These are phyloP conservation scores for Cercospora zeina DNA, from an alignment of 2,329 filamentous ascomycete species.

Conservation along the genomic window DNA sequence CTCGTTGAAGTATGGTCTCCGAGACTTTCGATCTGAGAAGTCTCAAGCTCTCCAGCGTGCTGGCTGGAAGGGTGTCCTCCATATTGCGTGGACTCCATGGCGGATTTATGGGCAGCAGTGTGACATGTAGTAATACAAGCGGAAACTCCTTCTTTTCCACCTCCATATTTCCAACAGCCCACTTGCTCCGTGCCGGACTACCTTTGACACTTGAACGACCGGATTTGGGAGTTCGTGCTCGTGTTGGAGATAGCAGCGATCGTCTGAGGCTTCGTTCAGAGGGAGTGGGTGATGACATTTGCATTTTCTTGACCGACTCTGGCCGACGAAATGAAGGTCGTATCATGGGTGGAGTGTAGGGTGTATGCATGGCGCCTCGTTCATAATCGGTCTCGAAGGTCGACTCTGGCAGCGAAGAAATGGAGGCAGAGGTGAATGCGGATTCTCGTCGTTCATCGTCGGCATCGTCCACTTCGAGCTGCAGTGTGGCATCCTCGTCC, in stretches of 20 bases:
- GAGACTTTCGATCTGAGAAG: constrained; percentile 68
- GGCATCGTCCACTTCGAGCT: constrained; percentile 9
- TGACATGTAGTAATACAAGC: constrained; percentile 75
- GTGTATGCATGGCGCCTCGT: constrained; percentile 31
- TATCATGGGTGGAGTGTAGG: constrained; percentile 59
- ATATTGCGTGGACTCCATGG: constrained; percentile 57
- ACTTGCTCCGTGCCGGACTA: constrained; percentile 51
- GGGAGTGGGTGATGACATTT: constrained; percentile 67
- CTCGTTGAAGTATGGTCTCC: constrained; percentile 72
- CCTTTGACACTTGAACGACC: constrained; percentile 44
- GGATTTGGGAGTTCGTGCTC: constrained; percentile 52
- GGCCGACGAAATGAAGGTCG: constrained; percentile 69
- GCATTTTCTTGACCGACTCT: constrained; percentile 67
- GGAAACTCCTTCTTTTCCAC: constrained; percentile 48
- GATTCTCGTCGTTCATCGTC: constrained; percentile 32
- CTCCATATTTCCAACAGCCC: constrained; percentile 20
- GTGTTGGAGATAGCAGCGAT: constrained; percentile 38
- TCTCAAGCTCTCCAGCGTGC: constrained; percentile 61
- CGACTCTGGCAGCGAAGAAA: constrained; percentile 40
- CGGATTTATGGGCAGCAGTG: constrained; percentile 69
- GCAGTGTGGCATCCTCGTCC: neutral
- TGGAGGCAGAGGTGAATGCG: constrained; percentile 34
- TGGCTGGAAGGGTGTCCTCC: constrained; percentile 53
- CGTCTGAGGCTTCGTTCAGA: constrained; percentile 52
- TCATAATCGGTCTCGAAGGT: constrained; percentile 35